These are phyloP conservation scores for Tricholoma sp. DNA, from an alignment of 768 basidiomycete genomes.

Conservation along the genomic window DNA sequence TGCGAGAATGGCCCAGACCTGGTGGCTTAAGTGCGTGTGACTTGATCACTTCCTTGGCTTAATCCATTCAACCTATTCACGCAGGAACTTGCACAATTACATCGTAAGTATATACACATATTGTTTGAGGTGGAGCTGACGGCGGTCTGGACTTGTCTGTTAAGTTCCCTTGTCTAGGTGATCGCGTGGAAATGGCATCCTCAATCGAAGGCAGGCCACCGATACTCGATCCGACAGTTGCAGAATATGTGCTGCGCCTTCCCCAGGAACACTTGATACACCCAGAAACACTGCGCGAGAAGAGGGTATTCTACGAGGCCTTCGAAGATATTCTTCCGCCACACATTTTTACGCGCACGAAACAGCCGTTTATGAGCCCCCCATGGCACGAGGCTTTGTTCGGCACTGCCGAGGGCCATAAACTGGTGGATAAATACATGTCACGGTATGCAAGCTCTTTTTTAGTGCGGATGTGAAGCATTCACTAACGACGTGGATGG, in stretches of 20 bases:
- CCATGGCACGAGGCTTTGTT: not conserved
- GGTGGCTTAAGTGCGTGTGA: not conserved
- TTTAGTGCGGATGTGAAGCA: no score
- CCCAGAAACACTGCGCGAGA: not conserved
- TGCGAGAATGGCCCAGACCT: not conserved
- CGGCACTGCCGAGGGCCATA: not conserved
- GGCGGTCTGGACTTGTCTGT: not conserved
- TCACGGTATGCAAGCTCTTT: not conserved
- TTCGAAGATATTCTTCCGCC: not conserved
- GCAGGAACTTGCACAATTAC: not conserved
- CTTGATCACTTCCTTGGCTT: not conserved
- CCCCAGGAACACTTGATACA: not conserved
- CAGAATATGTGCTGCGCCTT: not conserved
- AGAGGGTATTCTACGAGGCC: not conserved
- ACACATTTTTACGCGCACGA: not conserved
- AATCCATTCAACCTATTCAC: not conserved
- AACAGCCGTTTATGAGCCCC: not conserved
- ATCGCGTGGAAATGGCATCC: not conserved
- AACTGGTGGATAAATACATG: not conserved
- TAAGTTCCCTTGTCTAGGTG: not conserved
- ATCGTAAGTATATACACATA: not conserved
- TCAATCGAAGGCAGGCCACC: not conserved
- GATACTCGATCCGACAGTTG: not conserved
- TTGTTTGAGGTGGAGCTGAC: not conserved
- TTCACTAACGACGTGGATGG: no score